Evolutionary conservation across 176 grass and related monocot species (phyloP).

Genomic region (Stipa capillata): DNA sequence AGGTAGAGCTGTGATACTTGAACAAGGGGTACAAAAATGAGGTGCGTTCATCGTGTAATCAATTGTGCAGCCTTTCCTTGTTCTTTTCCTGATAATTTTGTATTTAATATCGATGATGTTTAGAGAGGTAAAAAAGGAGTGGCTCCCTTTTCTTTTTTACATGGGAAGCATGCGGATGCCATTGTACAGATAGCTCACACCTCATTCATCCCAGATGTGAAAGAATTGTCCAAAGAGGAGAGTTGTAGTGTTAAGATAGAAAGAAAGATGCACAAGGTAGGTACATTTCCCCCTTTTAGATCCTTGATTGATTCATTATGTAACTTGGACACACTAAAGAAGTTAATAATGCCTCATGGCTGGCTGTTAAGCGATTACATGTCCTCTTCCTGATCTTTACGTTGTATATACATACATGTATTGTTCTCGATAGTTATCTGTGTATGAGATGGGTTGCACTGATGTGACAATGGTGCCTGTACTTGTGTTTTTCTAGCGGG

Average conservation of each 20-base stretch:
- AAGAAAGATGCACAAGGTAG: neutral
- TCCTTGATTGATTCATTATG: too few species aligned
- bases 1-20: slow-evolving; percentile 51
- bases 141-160: slow-evolving; percentile 37
- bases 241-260: neutral
- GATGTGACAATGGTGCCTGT: too few species aligned
- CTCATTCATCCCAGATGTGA: slow-evolving; percentile 21
- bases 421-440: too few species aligned
- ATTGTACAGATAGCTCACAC: slow-evolving; percentile 44
- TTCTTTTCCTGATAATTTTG: neutral
- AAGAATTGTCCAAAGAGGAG: slow-evolving; percentile 4
- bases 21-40: neutral
- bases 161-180: slow-evolving; percentile 39
- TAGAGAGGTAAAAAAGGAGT: slow-evolving; percentile 7
- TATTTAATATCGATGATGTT: slow-evolving; percentile 25
- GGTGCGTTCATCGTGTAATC: neutral
- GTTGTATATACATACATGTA: too few species aligned
- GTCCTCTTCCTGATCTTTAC: too few species aligned
- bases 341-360: neutral
- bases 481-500: too few species aligned
- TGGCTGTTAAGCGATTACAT: too few species aligned
- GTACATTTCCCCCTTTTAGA: too few species aligned
- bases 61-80: neutral
- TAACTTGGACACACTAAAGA: neutral
- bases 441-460: too few species aligned